Evolutionary conservation across 257 asterid species (phyloP).

Genomic region (Solanum chaucha): DNA sequence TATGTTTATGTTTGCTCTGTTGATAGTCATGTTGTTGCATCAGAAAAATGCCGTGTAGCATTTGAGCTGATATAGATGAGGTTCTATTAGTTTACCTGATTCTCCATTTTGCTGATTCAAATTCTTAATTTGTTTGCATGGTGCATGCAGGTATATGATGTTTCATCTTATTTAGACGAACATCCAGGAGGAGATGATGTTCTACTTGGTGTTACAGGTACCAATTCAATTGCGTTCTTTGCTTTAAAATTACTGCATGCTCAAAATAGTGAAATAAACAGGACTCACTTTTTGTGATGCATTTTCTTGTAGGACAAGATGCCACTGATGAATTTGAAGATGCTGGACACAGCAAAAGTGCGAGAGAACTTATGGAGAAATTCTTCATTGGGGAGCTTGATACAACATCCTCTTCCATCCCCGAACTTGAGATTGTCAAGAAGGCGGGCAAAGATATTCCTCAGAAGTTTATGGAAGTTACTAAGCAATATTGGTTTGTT

Average conservation of each 20-base stretch:
- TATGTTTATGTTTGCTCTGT: not conserved
- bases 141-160: conserved; percentile 74
- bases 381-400: conserved; percentile 88
- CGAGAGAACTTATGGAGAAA: conserved; percentile 67
- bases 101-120: not conserved
- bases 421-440: conserved; percentile 43
- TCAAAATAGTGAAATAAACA: not conserved
- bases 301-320: conserved; percentile 50
- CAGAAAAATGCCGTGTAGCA: not conserved
- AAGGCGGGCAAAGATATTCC: conserved; percentile 18
- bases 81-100: not conserved
- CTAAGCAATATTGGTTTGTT: conserved; percentile 62
- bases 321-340: conserved; percentile 95
- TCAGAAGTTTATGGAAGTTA: conserved; percentile 25
- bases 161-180: conserved; percentile 73
- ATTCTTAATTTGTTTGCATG: not conserved
- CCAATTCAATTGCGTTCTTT: not conserved
- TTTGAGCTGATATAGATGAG: not conserved
- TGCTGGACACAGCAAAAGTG: conserved; percentile 85
- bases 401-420: conserved; percentile 34
- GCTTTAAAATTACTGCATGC: not conserved
- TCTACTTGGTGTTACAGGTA: conserved; percentile 57
- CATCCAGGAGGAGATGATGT: conserved; percentile 99
- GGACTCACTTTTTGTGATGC: not conserved
- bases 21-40: not conserved